phyloP scores from a whole-genome alignment of 805 yeast species.

The Debaryomyces hansenii region DNA sequence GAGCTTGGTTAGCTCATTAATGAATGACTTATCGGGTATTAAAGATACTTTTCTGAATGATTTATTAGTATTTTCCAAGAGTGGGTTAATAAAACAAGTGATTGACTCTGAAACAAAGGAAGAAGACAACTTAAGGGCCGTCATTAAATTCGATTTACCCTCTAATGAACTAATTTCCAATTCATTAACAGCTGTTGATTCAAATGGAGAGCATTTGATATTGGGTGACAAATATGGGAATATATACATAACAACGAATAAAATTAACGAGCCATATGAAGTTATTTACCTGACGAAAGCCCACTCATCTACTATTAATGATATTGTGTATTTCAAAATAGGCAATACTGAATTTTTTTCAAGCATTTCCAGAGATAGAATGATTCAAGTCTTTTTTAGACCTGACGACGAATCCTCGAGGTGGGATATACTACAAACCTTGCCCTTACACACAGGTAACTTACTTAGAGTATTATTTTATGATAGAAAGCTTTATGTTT shows the following conservation, averaged over 20 bases:
- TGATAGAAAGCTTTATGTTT: conserved; percentile 42
- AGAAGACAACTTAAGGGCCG: conserved; percentile 6
- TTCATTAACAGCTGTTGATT: conserved; percentile 42
- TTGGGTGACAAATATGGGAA: conserved; percentile 54
- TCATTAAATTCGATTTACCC: conserved; percentile 18
- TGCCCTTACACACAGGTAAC: conserved; percentile 60
- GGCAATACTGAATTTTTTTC: conserved; percentile 31
- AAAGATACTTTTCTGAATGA: conserved; percentile 31
- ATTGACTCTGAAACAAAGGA: conserved; percentile 6
- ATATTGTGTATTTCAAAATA: conserved; percentile 35
- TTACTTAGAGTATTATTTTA: conserved; percentile 36
- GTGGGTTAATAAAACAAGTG: conserved; percentile 38
- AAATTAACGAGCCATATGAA: conserved; percentile 12
- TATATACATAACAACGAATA: conserved; percentile 25
- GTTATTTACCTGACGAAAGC: conserved; percentile 36
- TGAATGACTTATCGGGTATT: conserved; percentile 39
- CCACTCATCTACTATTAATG: conserved; percentile 54
- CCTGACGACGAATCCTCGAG: conserved; percentile 1
- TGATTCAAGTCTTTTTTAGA: conserved; percentile 53
- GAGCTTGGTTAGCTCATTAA: conserved; percentile 34
- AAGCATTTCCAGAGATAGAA: conserved; percentile 60
- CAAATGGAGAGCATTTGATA: conserved; percentile 25
- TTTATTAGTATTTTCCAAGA: conserved; percentile 41
- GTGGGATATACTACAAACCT: conserved; percentile 61
- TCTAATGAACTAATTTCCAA: conserved; percentile 38